Base-by-base conservation (phyloP, 805 yeast species). In the Vanderwaltozyma verrucispora region DNA sequence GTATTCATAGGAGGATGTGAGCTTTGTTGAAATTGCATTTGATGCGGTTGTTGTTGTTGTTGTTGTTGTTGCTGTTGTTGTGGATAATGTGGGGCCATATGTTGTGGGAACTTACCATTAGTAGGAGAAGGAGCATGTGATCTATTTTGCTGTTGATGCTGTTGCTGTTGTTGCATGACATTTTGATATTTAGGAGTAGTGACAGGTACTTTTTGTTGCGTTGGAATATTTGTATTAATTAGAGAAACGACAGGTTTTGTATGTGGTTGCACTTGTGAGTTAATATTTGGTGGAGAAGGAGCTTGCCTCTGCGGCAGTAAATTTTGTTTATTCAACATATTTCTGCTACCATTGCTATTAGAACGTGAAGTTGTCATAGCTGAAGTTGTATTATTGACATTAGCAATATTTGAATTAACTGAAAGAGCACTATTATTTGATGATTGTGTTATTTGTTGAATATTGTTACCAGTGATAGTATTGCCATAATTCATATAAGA, bases 241-340 rank as follows among this genome's bases (percentile, higher is more conserved):
- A 30, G 38, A 28, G 36, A 33, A 19, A 28, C 34, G 2, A 33
- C 17, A 10, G 38, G 31, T 18, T 33, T 27, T 28, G 20, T 28
- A 2, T 15, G 6, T 4, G 20, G 3, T n/a, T 4, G 6, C 17
- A 43, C 38, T 24, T 43, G 47, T 8, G 49, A 37, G 32, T 48
- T 47, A 16, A 40, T 36, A 31, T 46, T 48, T 28, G 55, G 60
- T 15, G 59, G 55, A 13, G 51, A 35, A 18, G 58, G 54, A 15
- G 59, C 55, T 25, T 47, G 54, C 28, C 57, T 51, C 30, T 48
- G 56, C 20, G 54, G 50, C 20, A 45, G 32, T 31, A 48, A 36
- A 23, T 47, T 47, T 25, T 34, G 44, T 14, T 30, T 37, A 16
- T n/a, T 25, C 13, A 35, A 28, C 3, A 35, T 10, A 12, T 7